A percentile compares a stretch with the other conserved stretches of the same genome.
Conservation (phyloP, 768 basidiomycete species). For the Peribolospora baueri region DNA sequence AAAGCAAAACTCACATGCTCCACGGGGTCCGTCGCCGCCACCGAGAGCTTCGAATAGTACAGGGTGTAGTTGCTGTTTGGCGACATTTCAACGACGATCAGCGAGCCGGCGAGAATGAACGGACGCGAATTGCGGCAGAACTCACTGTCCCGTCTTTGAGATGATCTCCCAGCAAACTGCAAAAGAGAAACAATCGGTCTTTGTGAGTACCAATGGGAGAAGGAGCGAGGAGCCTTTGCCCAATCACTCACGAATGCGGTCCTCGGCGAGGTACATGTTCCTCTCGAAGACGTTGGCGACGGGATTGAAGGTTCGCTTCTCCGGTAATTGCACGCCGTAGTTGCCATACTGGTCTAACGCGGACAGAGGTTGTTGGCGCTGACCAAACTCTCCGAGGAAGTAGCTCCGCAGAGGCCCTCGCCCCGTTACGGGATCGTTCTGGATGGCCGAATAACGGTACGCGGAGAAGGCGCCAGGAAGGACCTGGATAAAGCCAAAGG, state of each 20-base stretch:
- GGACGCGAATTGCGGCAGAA: constrained; percentile 77
- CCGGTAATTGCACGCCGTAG: no score
- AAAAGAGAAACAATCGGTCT: no score
- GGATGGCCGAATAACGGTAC: constrained; percentile 46
- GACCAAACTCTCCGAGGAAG: constrained; percentile 84
- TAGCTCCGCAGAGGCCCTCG: constrained; percentile 77
- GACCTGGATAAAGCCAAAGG: constrained; percentile 30
- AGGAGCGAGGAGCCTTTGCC: no score
- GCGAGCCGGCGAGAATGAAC: constrained; percentile 20
- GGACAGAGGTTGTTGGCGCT: constrained; percentile 44
- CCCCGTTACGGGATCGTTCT: constrained; percentile 44
- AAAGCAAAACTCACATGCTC: constrained; percentile 25
- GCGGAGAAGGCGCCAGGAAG: constrained; percentile 54
- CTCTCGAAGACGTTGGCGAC: no score
- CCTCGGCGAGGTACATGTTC: constrained; percentile 49
- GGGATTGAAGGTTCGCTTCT: no score
- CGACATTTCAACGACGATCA: no score
- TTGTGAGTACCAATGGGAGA: no score
- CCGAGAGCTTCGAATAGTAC: constrained; percentile 29
- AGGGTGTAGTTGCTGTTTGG: constrained; percentile 27
- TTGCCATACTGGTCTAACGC: no score
- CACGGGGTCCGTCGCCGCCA: constrained; percentile 26
- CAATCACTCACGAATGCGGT: constrained; percentile 24
- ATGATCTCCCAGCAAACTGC: constrained; percentile 81
- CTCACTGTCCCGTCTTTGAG: constrained; percentile 54